These are phyloP conservation scores for Ophiocordyceps camponoti-floridani DNA, from an alignment of 2,329 filamentous ascomycete species.

Conservation along the genomic window DNA sequence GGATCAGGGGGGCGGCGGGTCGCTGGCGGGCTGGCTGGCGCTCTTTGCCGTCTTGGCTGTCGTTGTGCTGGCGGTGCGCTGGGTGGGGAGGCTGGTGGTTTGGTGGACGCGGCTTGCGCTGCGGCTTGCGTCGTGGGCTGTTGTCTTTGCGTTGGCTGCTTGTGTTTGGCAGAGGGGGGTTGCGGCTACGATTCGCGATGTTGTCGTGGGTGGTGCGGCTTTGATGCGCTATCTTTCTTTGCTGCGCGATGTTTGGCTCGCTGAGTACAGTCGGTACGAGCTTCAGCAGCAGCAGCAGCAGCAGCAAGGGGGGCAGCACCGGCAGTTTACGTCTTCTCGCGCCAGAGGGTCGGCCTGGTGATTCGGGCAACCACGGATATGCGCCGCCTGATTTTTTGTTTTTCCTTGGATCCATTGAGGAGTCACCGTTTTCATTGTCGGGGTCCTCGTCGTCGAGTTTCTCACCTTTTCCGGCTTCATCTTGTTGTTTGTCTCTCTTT, in stretches of 20 bases:
- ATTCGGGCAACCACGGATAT: neutral
- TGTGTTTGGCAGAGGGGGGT: slow-evolving; percentile 48
- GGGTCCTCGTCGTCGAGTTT: too few relatives aligned
- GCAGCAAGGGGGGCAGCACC: neutral
- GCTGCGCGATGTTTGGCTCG: slow-evolving; percentile 34
- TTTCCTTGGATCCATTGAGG: neutral
- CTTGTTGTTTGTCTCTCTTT: neutral
- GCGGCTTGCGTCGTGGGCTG: slow-evolving; percentile 45
- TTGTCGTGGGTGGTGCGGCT: slow-evolving; percentile 22
- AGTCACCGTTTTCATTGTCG: too few relatives aligned
- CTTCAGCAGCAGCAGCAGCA: slow-evolving; percentile 17
- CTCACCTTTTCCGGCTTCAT: neutral
- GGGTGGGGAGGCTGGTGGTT: slow-evolving; percentile 52
- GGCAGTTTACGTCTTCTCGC: neutral
- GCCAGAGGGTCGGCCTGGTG: neutral
- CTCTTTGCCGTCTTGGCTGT: slow-evolving; percentile 23
- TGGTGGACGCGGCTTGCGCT: slow-evolving; percentile 59
- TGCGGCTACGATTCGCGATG: slow-evolving; percentile 44
- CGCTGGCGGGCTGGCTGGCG: slow-evolving; percentile 13
- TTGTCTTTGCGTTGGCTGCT: slow-evolving; percentile 32
- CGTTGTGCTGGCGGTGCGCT: slow-evolving; percentile 49
- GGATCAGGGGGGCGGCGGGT: slow-evolving; percentile 1
- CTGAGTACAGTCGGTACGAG: slow-evolving; percentile 40
- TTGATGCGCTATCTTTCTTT: slow-evolving; percentile 27
- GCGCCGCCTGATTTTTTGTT: neutral